These are phyloP conservation scores for Solanum sejunctum DNA, from an alignment of 257 asterid species.

Conservation along the genomic window DNA sequence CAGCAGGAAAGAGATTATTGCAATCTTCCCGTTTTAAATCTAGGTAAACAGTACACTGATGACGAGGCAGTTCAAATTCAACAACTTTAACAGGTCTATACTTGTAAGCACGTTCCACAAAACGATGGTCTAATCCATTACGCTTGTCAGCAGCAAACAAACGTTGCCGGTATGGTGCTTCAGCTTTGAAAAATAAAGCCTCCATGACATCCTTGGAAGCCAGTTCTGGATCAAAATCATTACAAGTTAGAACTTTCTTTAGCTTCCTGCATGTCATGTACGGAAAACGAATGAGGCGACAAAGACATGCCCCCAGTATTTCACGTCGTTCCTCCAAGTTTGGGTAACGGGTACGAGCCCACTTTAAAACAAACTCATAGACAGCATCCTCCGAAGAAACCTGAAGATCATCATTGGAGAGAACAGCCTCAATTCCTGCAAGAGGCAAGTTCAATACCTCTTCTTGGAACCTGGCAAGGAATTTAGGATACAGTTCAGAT, in stretches of 20 bases:
- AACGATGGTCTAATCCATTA: background rate
- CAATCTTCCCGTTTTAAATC: slow-evolving; percentile 6
- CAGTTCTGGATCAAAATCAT: slow-evolving; percentile 3
- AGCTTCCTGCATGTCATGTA: slow-evolving; percentile 10
- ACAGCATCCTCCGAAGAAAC: slow-evolving; percentile 11
- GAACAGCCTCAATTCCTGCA: slow-evolving; percentile 7
- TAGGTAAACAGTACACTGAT: slow-evolving; percentile 3
- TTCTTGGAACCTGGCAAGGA: slow-evolving; percentile 6
- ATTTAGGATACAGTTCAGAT: background rate
- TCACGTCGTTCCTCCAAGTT: slow-evolving; percentile 3
- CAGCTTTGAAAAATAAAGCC: slow-evolving; percentile 11
- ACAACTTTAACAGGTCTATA: slow-evolving; percentile 5
- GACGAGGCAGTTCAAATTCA: background rate
- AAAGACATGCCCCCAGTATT: background rate
- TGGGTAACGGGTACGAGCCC: slow-evolving; percentile 10
- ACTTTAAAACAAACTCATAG: slow-evolving; percentile 2
- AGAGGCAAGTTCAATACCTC: slow-evolving; percentile 7
- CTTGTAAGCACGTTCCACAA: slow-evolving; percentile 11
- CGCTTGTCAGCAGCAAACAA: background rate
- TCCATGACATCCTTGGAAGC: slow-evolving; percentile 3
- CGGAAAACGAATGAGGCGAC: slow-evolving; percentile 8
- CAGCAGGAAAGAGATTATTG: slow-evolving; percentile 2
- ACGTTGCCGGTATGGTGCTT: slow-evolving; percentile 5
- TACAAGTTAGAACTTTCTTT: slow-evolving; percentile 6
- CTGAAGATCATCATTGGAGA: slow-evolving; percentile 5